Evolutionary conservation across 805 yeast genomes (phyloP).

Genomic region (Lachancea fermentati): DNA sequence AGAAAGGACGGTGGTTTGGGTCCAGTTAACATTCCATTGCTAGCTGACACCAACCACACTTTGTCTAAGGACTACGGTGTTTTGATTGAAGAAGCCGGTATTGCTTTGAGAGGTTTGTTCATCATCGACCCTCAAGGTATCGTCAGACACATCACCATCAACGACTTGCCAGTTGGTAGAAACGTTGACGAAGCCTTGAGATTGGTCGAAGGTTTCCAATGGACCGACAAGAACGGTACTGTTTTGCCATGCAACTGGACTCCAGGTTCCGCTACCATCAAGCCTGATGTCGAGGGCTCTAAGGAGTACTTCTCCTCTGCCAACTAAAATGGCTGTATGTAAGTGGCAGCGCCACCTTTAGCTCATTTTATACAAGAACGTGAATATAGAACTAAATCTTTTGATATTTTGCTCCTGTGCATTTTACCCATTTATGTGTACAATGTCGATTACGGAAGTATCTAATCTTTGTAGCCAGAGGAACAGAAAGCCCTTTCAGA

Average conservation of each 20-base stretch:
- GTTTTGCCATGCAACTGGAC: constrained; percentile 99
- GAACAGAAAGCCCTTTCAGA: constrained; percentile 56
- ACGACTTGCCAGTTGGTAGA: constrained; percentile 99
- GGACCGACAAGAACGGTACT: constrained; percentile 98
- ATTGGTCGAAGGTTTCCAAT: constrained; percentile 98
- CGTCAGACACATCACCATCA: constrained; percentile 95
- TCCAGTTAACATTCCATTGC: constrained; percentile 85
- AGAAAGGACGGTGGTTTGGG: constrained; percentile 99
- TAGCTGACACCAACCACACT: constrained; percentile 96
- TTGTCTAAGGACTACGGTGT: constrained; percentile 97
- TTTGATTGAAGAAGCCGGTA: constrained; percentile 90
- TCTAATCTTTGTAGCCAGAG: constrained; percentile 53
- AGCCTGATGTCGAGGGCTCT: constrained; percentile 71
- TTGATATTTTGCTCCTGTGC: background rate
- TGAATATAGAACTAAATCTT: background rate
- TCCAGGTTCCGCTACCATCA: constrained; percentile 89
- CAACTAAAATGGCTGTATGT: constrained; percentile 34
- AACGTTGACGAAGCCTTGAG: constrained; percentile 96
- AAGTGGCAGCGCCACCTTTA: background rate
- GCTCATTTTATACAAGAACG: background rate
- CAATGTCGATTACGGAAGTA: background rate
- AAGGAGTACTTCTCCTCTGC: constrained; percentile 72
- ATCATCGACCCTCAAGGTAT: constrained; percentile 93
- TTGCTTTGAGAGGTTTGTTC: constrained; percentile 97
- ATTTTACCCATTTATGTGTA: background rate